phyloP scores from a whole-genome alignment of 148 eudicot genomes.

The Cornus kousa region DNA sequence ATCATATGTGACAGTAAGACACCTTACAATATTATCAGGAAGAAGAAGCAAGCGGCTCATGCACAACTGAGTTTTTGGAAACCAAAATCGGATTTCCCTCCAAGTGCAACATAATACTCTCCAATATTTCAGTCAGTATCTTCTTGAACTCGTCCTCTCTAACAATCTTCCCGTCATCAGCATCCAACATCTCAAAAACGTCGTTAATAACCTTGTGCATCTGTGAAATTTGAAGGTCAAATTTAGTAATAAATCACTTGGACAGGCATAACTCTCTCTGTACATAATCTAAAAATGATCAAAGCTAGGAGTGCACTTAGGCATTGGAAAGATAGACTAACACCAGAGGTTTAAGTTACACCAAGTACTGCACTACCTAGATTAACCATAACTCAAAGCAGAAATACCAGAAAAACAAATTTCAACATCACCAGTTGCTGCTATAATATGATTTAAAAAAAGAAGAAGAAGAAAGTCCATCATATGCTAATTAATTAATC shows the following conservation, averaged over 20 bases:
- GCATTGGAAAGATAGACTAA: no score
- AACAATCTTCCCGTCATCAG: conserved; percentile 57
- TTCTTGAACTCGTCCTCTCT: conserved; percentile 93
- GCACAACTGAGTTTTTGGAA: conserved; percentile 74
- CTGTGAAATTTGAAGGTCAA: conserved; percentile 24
- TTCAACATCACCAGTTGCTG: background rate
- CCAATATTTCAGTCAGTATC: conserved; percentile 60
- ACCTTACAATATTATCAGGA: conserved; percentile 18
- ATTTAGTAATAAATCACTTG: background rate
- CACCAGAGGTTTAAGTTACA: no score
- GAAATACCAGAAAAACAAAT: background rate
- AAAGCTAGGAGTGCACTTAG: background rate
- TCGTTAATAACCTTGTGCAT: conserved; percentile 58
- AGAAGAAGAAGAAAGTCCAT: no score
- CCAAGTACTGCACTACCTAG: background rate
- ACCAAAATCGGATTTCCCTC: conserved; percentile 69
- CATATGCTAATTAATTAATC: no score
- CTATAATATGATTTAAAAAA: background rate
- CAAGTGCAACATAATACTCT: conserved; percentile 77
- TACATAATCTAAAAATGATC: background rate
- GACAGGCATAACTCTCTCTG: background rate
- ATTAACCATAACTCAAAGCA: background rate
- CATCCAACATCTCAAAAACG: conserved; percentile 60
- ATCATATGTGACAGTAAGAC: background rate
- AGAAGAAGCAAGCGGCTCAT: conserved; percentile 74